A percentile compares a stretch with the other conserved stretches of the same genome.
phyloP scores from a whole-genome alignment of 192 early-diverging fungal genomes.

The Helicostylum pulchrum region DNA sequence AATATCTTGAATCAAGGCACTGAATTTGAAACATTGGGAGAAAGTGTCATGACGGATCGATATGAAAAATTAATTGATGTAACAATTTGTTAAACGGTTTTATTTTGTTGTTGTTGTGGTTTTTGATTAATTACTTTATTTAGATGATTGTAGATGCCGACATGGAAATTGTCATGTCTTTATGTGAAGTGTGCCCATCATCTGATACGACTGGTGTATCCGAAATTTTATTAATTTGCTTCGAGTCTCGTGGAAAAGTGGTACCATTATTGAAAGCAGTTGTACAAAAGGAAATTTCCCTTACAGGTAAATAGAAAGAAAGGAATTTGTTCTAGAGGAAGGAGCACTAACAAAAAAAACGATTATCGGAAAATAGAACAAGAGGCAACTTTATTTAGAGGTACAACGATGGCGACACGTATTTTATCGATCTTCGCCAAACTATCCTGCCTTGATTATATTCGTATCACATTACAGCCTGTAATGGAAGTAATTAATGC shows the following conservation, averaged over 20 bases:
- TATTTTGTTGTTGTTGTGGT: background rate
- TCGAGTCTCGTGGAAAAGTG: conserved; percentile 57
- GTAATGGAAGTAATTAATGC: conserved; percentile 57
- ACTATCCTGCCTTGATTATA: conserved; percentile 72
- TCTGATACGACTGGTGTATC: conserved; percentile 76
- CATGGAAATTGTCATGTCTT: conserved; percentile 63
- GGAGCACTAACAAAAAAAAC: background rate
- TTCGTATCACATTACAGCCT: conserved; percentile 77
- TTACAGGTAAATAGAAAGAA: conserved; percentile 52
- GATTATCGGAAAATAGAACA: conserved; percentile 14
- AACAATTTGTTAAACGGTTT: background rate
- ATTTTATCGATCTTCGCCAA: conserved; percentile 78
- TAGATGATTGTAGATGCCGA: conserved; percentile 53
- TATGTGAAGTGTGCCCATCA: conserved; percentile 69
- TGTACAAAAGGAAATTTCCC: conserved; percentile 64
- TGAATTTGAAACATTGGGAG: conserved; percentile 65
- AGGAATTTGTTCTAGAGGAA: background rate
- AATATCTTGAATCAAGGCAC: conserved; percentile 73
- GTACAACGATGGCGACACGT: conserved; percentile 86
- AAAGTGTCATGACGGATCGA: conserved; percentile 54
- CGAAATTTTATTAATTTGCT: conserved; percentile 61
- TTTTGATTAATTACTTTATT: background rate
- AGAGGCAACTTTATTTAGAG: conserved; percentile 79
- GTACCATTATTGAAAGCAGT: conserved; percentile 59
- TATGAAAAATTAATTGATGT: conserved; percentile 65